Evolutionary conservation across 192 early-diverging fungal species (phyloP), one percentile per base, ranked within the genome.

Genomic region (Dissophora globulifera): DNA sequence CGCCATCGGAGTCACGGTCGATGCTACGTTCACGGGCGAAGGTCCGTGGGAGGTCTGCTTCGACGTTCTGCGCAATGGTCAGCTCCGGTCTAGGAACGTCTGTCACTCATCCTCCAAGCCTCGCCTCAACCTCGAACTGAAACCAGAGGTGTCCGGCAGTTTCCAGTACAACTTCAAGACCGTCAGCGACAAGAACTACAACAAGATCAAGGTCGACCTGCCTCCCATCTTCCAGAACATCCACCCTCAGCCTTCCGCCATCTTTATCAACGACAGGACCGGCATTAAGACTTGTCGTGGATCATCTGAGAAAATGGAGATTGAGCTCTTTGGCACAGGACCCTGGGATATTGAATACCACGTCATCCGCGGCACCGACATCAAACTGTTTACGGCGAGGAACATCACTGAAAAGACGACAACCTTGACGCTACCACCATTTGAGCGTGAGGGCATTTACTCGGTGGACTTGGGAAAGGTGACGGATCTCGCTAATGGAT

Each of bases 311-410:
- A 30, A 45, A 13, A 19, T 74, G 38, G 61, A 60, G 12, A 45
- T 74, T 10, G 58, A 74, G n/a, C 61, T 74, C 19, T 50, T 42
- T 52, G 69, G 69, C 51, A 58, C 59, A 2, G 69, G 69, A 6
- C 69, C 69, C 2, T 74, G 69, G 69, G 61, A 74, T 58, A 74
- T 74, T 53, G 58, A 63, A 12, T 74, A 74, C 42, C 69, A 48
- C 3, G 54, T 74, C 27, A 74, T 74, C 19, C 69, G 58, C 10
- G 49, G 55, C 17, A 60, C 58, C 9, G 23, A 50, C 19, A 74
- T 46, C 30, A 62, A 62, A 20, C 32, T 74, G 17, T 64, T 58
- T 33, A 64, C 46, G 1, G 40, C 42, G 31, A 29, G 26, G 30
- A 58, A 63, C 30, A 74, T 74, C 33, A 46, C 41, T 13, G 16